These are phyloP conservation scores for Physcomitrium patens DNA, from an alignment of 225 moss, liverwort and hornwort genomes.

Conservation along the genomic window DNA sequence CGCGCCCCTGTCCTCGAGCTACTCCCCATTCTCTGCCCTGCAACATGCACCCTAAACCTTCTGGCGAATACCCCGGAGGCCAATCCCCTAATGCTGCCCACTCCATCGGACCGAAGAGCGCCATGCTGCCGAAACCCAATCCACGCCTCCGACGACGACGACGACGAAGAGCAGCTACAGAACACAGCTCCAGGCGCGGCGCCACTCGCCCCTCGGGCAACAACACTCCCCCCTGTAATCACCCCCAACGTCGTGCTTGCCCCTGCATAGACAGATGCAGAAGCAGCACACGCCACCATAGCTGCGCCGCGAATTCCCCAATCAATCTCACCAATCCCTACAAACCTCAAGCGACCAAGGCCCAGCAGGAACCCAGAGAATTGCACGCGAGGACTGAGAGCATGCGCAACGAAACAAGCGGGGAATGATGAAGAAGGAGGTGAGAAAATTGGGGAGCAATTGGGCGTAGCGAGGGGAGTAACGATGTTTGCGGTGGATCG, in stretches of 20 bases:
- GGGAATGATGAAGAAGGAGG: too few relatives aligned
- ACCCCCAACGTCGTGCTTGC: conserved; percentile 18
- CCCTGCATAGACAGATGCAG: conserved; percentile 28
- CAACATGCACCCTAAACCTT: conserved; percentile 16
- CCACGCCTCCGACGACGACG: conserved; percentile 33
- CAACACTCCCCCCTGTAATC: conserved; percentile 1
- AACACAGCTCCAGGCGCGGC: not conserved
- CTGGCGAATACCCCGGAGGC: not conserved
- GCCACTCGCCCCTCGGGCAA: not conserved
- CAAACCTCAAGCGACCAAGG: too few relatives aligned
- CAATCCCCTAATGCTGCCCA: conserved; percentile 5
- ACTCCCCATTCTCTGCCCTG: not conserved
- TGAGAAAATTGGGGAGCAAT: too few relatives aligned
- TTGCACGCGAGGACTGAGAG: too few relatives aligned
- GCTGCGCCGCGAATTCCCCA: not conserved
- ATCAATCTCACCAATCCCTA: too few relatives aligned
- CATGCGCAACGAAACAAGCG: too few relatives aligned
- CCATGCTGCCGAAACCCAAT: conserved; percentile 28
- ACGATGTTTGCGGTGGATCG: too few relatives aligned
- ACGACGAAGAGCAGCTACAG: conserved; percentile 35
- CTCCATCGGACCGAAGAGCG: not conserved
- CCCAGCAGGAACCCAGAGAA: too few relatives aligned
- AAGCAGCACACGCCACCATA: conserved; percentile 33
- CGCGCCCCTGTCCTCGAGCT: not conserved
- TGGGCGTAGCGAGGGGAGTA: too few relatives aligned